phyloP scores from a whole-genome alignment of 129 eudicot genomes.

The Helianthus tuberosus region DNA sequence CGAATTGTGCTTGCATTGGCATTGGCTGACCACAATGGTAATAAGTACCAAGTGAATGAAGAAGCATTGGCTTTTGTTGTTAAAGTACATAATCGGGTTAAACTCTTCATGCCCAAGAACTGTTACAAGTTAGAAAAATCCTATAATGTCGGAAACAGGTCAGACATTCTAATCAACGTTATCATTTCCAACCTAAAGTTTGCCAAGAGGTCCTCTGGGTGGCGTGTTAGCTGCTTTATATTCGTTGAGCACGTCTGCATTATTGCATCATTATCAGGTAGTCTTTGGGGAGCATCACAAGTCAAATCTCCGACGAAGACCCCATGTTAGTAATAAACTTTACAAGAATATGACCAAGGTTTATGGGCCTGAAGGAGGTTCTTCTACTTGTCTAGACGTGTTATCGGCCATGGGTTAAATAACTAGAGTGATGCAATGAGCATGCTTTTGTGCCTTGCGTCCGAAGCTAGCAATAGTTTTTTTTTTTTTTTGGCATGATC shows the following conservation, averaged over 20 bases:
- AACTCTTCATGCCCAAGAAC: slow-evolving; percentile 50
- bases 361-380: slow-evolving; percentile 38
- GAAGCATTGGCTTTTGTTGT: slow-evolving; percentile 84
- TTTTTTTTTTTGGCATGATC: background rate
- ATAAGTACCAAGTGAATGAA: slow-evolving; percentile 76
- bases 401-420: slow-evolving; percentile 62
- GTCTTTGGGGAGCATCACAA: slow-evolving; percentile 34
- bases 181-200: slow-evolving; percentile 50
- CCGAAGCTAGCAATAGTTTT: background rate
- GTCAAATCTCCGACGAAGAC: slow-evolving; percentile 38
- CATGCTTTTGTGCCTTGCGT: background rate
- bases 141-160: slow-evolving; percentile 8
- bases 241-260: slow-evolving; percentile 79
- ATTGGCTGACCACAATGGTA: slow-evolving; percentile 87
- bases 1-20: slow-evolving; percentile 86
- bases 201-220: slow-evolving; percentile 49
- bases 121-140: slow-evolving; percentile 31
- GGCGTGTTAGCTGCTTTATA: slow-evolving; percentile 76
- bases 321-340: slow-evolving; percentile 28
- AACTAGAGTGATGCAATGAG: background rate
- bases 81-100: slow-evolving; percentile 57
- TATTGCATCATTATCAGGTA: slow-evolving; percentile 68
- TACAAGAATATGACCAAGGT: slow-evolving; percentile 42
- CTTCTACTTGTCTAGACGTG: slow-evolving; percentile 66
- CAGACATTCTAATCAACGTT: slow-evolving; percentile 51